Conservation (phyloP, 257 asterid species). For the Nyctanthes arbortristis region DNA sequence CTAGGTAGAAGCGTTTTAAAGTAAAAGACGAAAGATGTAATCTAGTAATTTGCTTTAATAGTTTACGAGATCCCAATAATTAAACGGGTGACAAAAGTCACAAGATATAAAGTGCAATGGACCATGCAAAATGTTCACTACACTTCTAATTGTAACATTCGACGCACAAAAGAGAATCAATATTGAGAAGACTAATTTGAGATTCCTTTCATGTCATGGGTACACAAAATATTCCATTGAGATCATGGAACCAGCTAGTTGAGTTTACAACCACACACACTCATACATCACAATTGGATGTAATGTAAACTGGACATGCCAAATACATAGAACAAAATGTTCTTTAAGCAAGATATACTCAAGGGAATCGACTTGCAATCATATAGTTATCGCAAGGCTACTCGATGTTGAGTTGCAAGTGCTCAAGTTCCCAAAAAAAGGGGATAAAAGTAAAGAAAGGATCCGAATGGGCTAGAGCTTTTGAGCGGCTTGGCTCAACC, state of each 20-base stretch:
- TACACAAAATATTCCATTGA: slow-evolving; percentile 34
- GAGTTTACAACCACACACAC: background rate
- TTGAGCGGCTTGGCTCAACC: too few relatives aligned
- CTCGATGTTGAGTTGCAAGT: too few relatives aligned
- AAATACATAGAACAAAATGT: slow-evolving; percentile 10
- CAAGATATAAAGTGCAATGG: slow-evolving; percentile 9
- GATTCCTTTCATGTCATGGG: slow-evolving; percentile 34
- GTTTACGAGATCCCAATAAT: background rate
- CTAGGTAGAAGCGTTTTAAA: too few relatives aligned
- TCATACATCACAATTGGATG: background rate
- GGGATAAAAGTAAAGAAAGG: too few relatives aligned
- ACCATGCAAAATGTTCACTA: slow-evolving; percentile 4
- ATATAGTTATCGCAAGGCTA: too few relatives aligned
- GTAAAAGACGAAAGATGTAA: background rate
- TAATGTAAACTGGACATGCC: slow-evolving; percentile 21
- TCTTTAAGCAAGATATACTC: background rate
- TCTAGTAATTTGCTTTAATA: slow-evolving; percentile 16
- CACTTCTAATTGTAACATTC: too few relatives aligned
- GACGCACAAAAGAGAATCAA: slow-evolving; percentile 19
- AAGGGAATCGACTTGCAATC: too few relatives aligned
- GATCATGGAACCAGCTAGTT: slow-evolving; percentile 17
- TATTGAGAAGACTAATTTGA: slow-evolving; percentile 26
- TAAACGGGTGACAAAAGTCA: slow-evolving; percentile 9
- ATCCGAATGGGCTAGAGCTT: too few relatives aligned
- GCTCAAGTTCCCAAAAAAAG: too few relatives aligned